Base-by-base conservation (phyloP, 1,284 basidiomycete species). In the Mycena citricolor region DNA sequence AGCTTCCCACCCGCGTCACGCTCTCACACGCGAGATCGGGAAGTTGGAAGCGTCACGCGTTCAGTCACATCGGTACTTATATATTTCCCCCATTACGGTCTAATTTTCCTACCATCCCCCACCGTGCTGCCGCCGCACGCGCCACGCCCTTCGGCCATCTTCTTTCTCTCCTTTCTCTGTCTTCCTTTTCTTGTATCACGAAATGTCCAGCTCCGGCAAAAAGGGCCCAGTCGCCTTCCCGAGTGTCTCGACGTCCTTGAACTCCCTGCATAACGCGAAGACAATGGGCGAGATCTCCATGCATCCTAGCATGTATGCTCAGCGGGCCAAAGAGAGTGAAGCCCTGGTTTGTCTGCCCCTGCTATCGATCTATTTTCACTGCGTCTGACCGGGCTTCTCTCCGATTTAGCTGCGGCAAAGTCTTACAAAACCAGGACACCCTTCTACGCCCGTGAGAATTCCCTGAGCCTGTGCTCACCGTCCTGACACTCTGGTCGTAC, bases 231-330 rank as follows among this genome's bases (percentile, higher is more conserved):
- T 85, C 63, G 70, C 85, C 8, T 79, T 85, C 54, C 86, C 86
- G 13, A 81, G 78, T 54, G 68, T 88, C 38, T 80, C 85, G 12
- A 77, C 70, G 36, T 74, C 77, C 1, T 75, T 88, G 44, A 79
- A 81, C 35, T 70, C 75, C 0, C 72, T 88, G 19, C 84, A 84
- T 0, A 76, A 83, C 53, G 86, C 83, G 3, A 83, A 77, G 55
- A 81, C 73, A 65, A 69, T 88, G 40, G 73, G 77, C 54, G 72
- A 70, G 54, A 71, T 88, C 22, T 66, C 77, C 0, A 65, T 88
- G 1, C 85, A 88, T 63, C 78, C 74, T 1, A 74, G 73, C 61
- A 83, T 82, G 78, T 82, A 83, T 52, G 75, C 79, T 1, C 74
- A 78, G 42, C 73, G 77, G 30, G 76, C 77, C 24, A 76, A 79